Evolutionary conservation across 148 eudicot species (phyloP).

Genomic region (Vaccinium corymbosum): DNA sequence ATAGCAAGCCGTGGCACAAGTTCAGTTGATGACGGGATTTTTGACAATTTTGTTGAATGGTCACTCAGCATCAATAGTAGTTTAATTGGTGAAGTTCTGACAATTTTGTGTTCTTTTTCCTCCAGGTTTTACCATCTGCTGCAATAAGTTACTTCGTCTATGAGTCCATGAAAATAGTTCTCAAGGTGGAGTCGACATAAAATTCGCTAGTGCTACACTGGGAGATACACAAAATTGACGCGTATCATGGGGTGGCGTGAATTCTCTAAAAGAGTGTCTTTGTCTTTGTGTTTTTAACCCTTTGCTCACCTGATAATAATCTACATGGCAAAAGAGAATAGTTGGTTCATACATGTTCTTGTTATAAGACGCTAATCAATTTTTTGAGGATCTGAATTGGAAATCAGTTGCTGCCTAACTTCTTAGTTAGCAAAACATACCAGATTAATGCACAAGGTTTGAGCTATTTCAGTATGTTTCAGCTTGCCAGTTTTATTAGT

Average conservation of each 20-base stretch:
- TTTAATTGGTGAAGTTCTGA: background rate
- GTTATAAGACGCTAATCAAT: background rate
- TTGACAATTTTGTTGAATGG: background rate
- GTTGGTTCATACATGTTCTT: conserved; percentile 2
- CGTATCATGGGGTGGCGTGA: background rate
- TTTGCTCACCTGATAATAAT: background rate
- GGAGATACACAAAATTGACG: background rate
- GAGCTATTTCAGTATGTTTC: background rate
- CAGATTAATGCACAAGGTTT: background rate
- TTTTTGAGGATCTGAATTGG: background rate
- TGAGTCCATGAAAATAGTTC: conserved; percentile 90
- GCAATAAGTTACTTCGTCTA: conserved; percentile 97
- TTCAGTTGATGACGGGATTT: background rate
- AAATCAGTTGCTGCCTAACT: background rate
- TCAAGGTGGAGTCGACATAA: conserved; percentile 65
- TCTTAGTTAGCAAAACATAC: background rate
- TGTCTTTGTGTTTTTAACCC: background rate
- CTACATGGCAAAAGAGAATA: background rate
- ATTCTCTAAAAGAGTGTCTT: background rate
- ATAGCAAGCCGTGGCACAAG: background rate
- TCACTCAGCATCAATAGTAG: background rate
- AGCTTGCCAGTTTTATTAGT: background rate
- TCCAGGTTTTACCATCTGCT: conserved; percentile 96
- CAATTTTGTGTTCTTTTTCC: conserved; percentile 17
- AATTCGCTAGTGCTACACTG: background rate